Conservation (phyloP, 129 eudicot species). For the Logfia minima region DNA sequence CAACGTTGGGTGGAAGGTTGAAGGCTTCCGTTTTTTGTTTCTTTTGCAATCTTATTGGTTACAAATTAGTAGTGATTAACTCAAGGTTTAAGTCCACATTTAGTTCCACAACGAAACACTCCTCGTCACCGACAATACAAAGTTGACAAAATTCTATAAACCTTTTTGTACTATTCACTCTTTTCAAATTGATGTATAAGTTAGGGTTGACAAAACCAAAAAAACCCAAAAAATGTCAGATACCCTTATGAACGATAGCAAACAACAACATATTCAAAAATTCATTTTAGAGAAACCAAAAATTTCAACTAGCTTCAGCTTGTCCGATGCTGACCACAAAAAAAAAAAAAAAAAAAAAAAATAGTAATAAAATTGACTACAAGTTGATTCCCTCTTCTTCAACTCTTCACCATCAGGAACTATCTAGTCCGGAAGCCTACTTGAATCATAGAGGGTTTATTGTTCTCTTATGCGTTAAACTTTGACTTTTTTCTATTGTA, state of each 20-base stretch:
- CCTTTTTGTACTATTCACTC: no score
- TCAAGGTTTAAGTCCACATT: no score
- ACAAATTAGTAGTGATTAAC: no score
- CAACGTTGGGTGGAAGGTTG: no score
- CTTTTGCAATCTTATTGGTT: no score
- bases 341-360: background rate
- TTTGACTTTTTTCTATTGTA: no score
- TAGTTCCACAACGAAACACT: no score
- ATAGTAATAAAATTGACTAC: background rate
- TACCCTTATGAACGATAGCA: background rate
- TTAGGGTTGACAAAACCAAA: background rate
- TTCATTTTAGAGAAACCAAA: background rate
- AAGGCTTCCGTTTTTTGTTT: no score
- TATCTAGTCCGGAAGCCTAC: background rate
- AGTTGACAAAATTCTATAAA: no score
- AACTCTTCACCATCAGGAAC: background rate
- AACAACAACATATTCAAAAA: background rate
- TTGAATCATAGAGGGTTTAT: background rate
- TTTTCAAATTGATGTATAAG: no score
- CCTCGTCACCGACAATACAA: no score
- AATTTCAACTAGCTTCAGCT: background rate
- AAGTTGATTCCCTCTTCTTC: background rate
- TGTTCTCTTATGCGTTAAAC: no score
- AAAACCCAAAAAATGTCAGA: background rate
- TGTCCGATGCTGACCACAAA: background rate